Percentiles rank a stretch among this genome's conserved stretches.
phyloP scores from a whole-genome alignment of 2,329 filamentous ascomycete genomes.

The Curvularia eragrostidis region DNA sequence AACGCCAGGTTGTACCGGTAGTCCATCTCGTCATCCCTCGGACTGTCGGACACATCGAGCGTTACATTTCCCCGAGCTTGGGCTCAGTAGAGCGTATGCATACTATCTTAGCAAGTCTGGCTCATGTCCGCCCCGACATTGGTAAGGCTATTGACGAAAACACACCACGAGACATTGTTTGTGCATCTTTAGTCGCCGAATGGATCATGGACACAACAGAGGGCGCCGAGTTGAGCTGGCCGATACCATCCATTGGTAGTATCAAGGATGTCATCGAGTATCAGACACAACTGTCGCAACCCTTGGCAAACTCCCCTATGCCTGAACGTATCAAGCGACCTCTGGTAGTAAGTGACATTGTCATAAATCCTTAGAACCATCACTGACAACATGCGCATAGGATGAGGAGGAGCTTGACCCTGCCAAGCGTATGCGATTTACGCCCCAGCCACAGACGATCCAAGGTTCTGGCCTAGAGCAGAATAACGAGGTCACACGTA shows the following conservation, averaged over 20 bases:
- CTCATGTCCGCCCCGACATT: constrained; percentile 40
- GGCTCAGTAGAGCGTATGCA: constrained; percentile 37
- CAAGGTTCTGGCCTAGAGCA: constrained; percentile 14
- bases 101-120: constrained; percentile 48
- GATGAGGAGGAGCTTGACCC: constrained; percentile 35
- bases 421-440: constrained; percentile 46
- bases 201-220: constrained; percentile 28
- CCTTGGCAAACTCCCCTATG: constrained; percentile 23
- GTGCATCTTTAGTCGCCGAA: constrained; percentile 36
- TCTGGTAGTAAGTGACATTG: constrained; percentile 27
- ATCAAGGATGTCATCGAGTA: constrained; percentile 41
- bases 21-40: constrained; percentile 52
- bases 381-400: constrained; percentile 14
- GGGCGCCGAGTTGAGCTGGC: constrained; percentile 29
- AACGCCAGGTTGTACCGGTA: constrained; percentile 34
- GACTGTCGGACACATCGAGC: constrained; percentile 54
- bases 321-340: constrained; percentile 38
- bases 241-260: constrained; percentile 41
- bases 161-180: constrained; percentile 30
- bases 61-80: constrained; percentile 40
- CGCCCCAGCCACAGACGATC: constrained; percentile 33
- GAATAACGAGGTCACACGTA: constrained; percentile 45
- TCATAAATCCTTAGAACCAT: background rate
- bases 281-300: constrained; percentile 35
- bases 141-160: constrained; percentile 43